Percentiles rank a stretch among this genome's conserved stretches.
Conservation (phyloP, 169 alveolate species). For the Theileria parva region DNA sequence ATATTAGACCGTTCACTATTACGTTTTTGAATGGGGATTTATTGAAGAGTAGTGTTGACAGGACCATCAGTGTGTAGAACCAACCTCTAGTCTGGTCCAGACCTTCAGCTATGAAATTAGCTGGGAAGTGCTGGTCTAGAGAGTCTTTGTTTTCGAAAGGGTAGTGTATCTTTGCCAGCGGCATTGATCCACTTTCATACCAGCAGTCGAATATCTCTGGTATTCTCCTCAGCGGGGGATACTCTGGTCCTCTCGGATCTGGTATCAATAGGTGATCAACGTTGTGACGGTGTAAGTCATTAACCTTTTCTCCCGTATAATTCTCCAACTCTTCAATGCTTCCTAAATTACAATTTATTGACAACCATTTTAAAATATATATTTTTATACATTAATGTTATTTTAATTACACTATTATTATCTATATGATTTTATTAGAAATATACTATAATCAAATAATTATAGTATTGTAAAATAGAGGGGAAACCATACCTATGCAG, state of each 20-base stretch:
- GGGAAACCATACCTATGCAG: slow-evolving; percentile 86
- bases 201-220: slow-evolving; percentile 98
- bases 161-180: slow-evolving; percentile 95
- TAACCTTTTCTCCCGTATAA: slow-evolving; percentile 67
- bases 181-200: slow-evolving; percentile 99
- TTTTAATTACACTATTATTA: slow-evolving; percentile 72
- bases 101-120: slow-evolving; percentile 99
- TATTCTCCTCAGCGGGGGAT: slow-evolving; percentile 83
- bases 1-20: slow-evolving; percentile 93
- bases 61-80: slow-evolving; percentile 93
- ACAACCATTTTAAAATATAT: background rate
- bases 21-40: slow-evolving; percentile 93
- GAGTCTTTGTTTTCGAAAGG: slow-evolving; percentile 93
- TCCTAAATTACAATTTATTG: slow-evolving; percentile 1
- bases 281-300: slow-evolving; percentile 96
- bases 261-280: slow-evolving; percentile 97
- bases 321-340: slow-evolving; percentile 68
- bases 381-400: background rate
- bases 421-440: slow-evolving; percentile 41
- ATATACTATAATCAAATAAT: too few relatives aligned
- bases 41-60: slow-evolving; percentile 90
- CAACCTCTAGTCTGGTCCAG: slow-evolving; percentile 99
- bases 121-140: slow-evolving; percentile 93
- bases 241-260: slow-evolving; percentile 91
- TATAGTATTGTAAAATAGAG: slow-evolving; percentile 80